These are phyloP conservation scores for Chlamydomonas schloesseri DNA, from an alignment of 139 green algal species.

Conservation along the genomic window DNA sequence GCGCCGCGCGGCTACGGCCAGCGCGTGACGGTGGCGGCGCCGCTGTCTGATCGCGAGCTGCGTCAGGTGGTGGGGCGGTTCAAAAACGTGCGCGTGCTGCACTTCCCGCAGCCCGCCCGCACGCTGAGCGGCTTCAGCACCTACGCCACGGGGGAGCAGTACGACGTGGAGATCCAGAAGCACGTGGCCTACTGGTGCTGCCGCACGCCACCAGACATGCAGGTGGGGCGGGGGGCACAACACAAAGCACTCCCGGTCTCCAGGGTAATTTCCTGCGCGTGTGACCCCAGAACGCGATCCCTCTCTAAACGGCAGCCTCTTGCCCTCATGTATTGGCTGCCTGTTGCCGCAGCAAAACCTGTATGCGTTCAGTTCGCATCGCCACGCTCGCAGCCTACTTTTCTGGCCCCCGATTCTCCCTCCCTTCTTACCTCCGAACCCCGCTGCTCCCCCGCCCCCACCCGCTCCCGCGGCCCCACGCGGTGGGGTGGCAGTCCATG, in stretches of 20 bases:
- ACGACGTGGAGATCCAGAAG: conserved; percentile 35
- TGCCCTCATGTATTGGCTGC: no score
- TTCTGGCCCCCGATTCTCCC: no score
- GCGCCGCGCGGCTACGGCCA: not conserved
- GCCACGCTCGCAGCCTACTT: no score
- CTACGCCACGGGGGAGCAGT: not conserved
- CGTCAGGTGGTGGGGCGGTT: not conserved
- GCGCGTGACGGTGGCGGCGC: conserved; percentile 15
- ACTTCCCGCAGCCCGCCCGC: not conserved
- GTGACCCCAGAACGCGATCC: no score
- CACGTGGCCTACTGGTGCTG: conserved; percentile 42
- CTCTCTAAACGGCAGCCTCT: no score
- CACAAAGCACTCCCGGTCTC: no score
- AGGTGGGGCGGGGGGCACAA: not conserved
- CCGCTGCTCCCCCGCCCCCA: not conserved
- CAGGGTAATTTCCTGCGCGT: no score
- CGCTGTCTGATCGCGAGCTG: conserved; percentile 11
- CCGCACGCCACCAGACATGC: conserved; percentile 26
- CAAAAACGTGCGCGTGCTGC: not conserved
- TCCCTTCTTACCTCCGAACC: not conserved
- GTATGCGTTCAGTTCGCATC: no score
- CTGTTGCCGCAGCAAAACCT: no score
- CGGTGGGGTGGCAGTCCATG: no score
- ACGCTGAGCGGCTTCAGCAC: conserved; percentile 2
- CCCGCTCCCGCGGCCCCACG: no score